Percentiles rank a stretch among this genome's conserved stretches.
phyloP scores from a whole-genome alignment of 192 early-diverging fungal genomes.

The Linderina pennispora region DNA sequence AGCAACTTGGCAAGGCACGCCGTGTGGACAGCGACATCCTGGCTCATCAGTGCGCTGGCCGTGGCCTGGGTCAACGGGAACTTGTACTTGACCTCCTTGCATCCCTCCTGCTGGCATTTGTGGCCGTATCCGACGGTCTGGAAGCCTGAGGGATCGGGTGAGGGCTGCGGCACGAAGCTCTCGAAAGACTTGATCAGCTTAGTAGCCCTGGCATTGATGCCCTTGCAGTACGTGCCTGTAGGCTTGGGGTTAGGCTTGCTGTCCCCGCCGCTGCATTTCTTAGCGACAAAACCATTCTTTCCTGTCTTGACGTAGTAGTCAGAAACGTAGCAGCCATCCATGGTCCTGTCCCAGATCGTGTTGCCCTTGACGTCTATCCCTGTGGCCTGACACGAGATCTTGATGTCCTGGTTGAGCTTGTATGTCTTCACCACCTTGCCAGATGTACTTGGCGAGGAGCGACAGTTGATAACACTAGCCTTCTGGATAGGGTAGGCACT shows the following conservation, averaged over 20 bases:
- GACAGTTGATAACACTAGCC: neutral
- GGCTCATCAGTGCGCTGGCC: neutral
- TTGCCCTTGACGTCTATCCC: neutral
- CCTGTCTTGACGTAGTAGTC: conserved; percentile 12
- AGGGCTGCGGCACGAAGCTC: neutral
- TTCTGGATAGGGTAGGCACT: neutral
- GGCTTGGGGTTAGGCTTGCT: too few relatives aligned
- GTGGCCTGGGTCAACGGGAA: neutral
- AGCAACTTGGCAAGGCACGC: neutral
- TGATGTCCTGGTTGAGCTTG: neutral
- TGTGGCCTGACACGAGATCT: neutral
- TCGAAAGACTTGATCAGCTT: neutral
- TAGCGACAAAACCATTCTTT: neutral
- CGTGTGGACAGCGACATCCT: neutral
- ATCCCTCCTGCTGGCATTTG: neutral
- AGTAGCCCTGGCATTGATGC: neutral
- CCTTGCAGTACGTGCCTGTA: neutral
- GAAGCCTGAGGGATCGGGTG: neutral
- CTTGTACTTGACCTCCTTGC: neutral
- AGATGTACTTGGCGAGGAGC: neutral
- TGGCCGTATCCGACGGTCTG: neutral
- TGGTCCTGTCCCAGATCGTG: neutral
- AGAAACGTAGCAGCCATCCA: conserved; percentile 6
- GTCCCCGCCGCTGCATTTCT: neutral
- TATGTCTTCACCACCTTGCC: neutral